Evolutionary conservation across 768 basidiomycete genomes (phyloP).

Genomic region (Clathrus columnatus): DNA sequence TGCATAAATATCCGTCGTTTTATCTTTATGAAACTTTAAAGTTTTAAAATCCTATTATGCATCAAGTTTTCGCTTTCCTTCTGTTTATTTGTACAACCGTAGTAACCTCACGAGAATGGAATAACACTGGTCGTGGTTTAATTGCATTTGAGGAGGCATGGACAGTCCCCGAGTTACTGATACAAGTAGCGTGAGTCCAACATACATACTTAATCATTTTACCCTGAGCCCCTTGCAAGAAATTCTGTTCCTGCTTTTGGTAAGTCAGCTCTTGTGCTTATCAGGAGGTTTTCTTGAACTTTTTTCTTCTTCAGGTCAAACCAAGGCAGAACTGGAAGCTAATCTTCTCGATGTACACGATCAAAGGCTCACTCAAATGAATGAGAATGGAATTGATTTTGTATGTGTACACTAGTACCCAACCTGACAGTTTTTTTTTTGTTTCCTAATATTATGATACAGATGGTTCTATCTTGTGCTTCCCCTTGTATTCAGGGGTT

Average conservation of each 20-base stretch:
- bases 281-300: no score
- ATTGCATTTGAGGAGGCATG: slow-evolving; percentile 10
- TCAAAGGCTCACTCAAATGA: slow-evolving; percentile 7
- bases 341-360: slow-evolving; percentile 8
- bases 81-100: background rate
- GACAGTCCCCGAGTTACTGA: slow-evolving; percentile 3
- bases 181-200: background rate
- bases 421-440: background rate
- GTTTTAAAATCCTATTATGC: no score
- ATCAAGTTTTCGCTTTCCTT: background rate
- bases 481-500: slow-evolving; percentile 10
- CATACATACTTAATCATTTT: no score
- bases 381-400: slow-evolving; percentile 4
- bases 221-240: background rate
- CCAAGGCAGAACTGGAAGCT: background rate
- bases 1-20: no score
- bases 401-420: background rate
- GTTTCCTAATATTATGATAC: background rate
- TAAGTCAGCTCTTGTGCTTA: background rate
- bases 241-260: background rate
- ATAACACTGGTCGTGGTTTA: slow-evolving; percentile 3
- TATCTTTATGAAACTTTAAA: no score
- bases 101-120: background rate
- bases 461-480: slow-evolving; percentile 12
- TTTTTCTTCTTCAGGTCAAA: background rate